phyloP scores from a whole-genome alignment of 2,329 filamentous ascomycete species.

The Claviceps cyperi region DNA sequence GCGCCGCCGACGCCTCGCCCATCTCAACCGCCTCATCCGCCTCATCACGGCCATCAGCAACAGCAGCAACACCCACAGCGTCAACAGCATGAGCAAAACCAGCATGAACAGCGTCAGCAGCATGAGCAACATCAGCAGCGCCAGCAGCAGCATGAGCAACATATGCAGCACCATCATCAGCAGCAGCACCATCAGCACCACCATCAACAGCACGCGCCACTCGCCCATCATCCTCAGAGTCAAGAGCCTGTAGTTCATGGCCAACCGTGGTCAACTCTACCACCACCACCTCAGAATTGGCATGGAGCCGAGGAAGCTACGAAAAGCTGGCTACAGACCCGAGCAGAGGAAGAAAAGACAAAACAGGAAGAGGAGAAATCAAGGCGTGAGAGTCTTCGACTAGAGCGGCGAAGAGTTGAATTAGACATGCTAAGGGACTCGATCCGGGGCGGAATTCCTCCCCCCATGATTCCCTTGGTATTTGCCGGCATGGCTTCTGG shows the following conservation, averaged over 20 bases:
- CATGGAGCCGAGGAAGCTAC: conserved; percentile 55
- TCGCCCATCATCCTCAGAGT: conserved; percentile 13
- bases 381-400: conserved; percentile 46
- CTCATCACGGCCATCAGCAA: conserved; percentile 14
- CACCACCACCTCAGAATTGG: conserved; percentile 51
- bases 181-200: conserved; percentile 11
- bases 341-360: conserved; percentile 57
- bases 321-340: conserved; percentile 56
- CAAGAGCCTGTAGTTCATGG: conserved; percentile 18
- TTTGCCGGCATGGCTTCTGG: conserved; percentile 55
- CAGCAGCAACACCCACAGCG: too few relatives aligned
- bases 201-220: conserved; percentile 7
- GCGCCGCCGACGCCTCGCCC: conserved; percentile 10
- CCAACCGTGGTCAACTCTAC: conserved; percentile 35
- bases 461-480: conserved; percentile 59
- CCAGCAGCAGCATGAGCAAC: conserved; percentile 7
- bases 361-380: conserved; percentile 62
- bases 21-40: too few relatives aligned
- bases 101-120: conserved; percentile 10
- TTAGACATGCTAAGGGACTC: conserved; percentile 58
- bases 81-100: too few relatives aligned
- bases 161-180: conserved; percentile 6
- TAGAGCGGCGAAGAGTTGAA: conserved; percentile 61
- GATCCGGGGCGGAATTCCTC: conserved; percentile 54
- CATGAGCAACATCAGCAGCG: conserved; percentile 10